Evolutionary conservation across 805 yeast genomes (phyloP).

Genomic region (Candida nanaspora): DNA sequence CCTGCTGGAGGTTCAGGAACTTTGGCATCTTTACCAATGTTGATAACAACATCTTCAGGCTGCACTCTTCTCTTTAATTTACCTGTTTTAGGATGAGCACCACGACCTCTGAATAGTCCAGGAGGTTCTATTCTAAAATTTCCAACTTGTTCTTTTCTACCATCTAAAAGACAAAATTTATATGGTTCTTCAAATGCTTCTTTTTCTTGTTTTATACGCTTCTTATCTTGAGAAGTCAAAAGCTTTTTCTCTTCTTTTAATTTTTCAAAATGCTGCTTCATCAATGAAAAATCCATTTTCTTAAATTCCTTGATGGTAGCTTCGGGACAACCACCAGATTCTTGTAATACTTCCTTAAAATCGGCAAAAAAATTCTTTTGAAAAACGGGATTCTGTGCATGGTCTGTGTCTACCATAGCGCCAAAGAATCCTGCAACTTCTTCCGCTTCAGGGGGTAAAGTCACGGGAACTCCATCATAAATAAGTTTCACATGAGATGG

Average conservation of each 20-base stretch:
- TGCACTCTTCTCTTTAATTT: conserved; percentile 75
- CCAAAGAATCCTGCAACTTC: conserved; percentile 96
- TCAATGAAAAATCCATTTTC: conserved; percentile 72
- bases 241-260: conserved; percentile 67
- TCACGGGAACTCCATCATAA: conserved; percentile 72
- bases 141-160: conserved; percentile 87
- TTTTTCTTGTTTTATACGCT: conserved; percentile 59
- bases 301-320: conserved; percentile 45
- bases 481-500: conserved; percentile 70
- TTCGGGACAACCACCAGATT: conserved; percentile 52
- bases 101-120: conserved; percentile 92
- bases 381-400: conserved; percentile 79
- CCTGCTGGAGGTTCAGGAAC: conserved; percentile 84
- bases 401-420: conserved; percentile 82
- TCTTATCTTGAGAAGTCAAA: conserved; percentile 68
- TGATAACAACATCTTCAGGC: conserved; percentile 86
- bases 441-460: conserved; percentile 75
- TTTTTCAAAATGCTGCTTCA: conserved; percentile 63
- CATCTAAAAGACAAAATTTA: conserved; percentile 75
- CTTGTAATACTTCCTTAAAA: conserved; percentile 60
- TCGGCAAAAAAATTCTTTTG: conserved; percentile 83
- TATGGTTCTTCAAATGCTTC: conserved; percentile 75
- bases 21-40: conserved; percentile 63
- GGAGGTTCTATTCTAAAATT: conserved; percentile 96
- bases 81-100: conserved; percentile 95